Base-by-base conservation (phyloP, 306 rosid species). In the Cicer arietinum region DNA sequence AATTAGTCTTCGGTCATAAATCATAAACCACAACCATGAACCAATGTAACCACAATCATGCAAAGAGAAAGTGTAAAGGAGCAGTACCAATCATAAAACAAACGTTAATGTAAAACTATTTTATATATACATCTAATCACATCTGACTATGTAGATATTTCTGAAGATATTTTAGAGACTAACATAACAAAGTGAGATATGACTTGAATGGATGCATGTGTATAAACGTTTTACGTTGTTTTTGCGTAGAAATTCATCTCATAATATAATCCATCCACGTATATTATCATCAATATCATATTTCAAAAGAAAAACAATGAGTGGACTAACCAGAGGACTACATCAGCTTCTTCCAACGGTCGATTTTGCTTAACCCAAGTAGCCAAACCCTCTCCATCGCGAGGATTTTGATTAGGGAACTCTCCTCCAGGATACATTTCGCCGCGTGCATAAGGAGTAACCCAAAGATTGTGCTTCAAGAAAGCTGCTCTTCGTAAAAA, bases 381-480 rank as follows among this genome's bases (percentile, higher is more conserved):
- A 39, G 87, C 87, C 86, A 91, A 79, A 71, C 96, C 96, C 86
- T 91, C 93, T 70, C 89, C 96, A 44, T 58, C 86, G 25, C 96
- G 91, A 1, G 93, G 93, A 65, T 91, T 91, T 80, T 91, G 96
- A 79, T 91, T 91, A 25, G 93, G 96, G 71, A 91, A 91, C 84
- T 91, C 93, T 71, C 93, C 96, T n/a, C 96, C 91, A 7, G 96
- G 96, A 67, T 89, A 62, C 87, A 87, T 69, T 77, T 91, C 96
- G 42, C 69, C 86, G 0, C 69, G 76, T 63, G 91, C 88, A 64
- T 81, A 89, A 10, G 93, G 62, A 45, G 93, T 91, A 63, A 91
- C 93, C 96, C 93, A 91, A 79, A 91, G 96, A 62, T 89, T 91
- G 83, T 89, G 93, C 84, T 91, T 91, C 84, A 91, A 77, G 81